These are phyloP conservation scores for Tricholomella constricta DNA, from an alignment of 768 basidiomycete genomes.

Conservation along the genomic window DNA sequence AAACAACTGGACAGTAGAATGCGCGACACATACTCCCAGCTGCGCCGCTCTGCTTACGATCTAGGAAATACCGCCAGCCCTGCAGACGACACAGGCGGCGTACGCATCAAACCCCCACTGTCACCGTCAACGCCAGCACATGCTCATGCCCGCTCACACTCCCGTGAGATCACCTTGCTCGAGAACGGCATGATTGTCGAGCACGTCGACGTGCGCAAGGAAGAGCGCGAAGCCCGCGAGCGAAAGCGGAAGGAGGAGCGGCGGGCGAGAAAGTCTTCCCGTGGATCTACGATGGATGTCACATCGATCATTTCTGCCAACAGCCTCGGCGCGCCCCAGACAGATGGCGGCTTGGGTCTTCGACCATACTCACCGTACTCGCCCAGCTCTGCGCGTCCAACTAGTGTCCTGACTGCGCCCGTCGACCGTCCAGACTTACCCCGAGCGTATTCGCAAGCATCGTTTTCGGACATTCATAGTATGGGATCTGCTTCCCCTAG, in stretches of 20 bases:
- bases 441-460: constrained; percentile 73
- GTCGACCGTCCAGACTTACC: constrained; percentile 63
- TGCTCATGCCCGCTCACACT: constrained; percentile 50
- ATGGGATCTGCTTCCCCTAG: constrained; percentile 67
- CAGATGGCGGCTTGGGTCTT: constrained; percentile 58
- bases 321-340: constrained; percentile 49
- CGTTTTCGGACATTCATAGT: constrained; percentile 81
- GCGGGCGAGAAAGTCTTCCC: constrained; percentile 73
- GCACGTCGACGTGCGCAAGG: constrained; percentile 78
- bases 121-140: constrained; percentile 41
- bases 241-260: constrained; percentile 70
- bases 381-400: constrained; percentile 54
- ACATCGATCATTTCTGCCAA: constrained; percentile 72
- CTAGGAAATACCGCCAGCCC: constrained; percentile 48
- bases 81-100: constrained; percentile 60
- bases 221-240: constrained; percentile 75
- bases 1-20: constrained; percentile 73
- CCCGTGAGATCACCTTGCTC: constrained; percentile 76
- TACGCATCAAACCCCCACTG: constrained; percentile 70
- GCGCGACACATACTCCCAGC: constrained; percentile 78
- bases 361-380: constrained; percentile 66
- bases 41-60: constrained; percentile 80
- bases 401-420: constrained; percentile 61
- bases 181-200: constrained; percentile 92
- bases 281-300: constrained; percentile 70